Percentiles rank a stretch among this genome's conserved stretches.
phyloP scores from a whole-genome alignment of 2,329 filamentous ascomycete genomes.

The Pseudogymnoascus sp. region DNA sequence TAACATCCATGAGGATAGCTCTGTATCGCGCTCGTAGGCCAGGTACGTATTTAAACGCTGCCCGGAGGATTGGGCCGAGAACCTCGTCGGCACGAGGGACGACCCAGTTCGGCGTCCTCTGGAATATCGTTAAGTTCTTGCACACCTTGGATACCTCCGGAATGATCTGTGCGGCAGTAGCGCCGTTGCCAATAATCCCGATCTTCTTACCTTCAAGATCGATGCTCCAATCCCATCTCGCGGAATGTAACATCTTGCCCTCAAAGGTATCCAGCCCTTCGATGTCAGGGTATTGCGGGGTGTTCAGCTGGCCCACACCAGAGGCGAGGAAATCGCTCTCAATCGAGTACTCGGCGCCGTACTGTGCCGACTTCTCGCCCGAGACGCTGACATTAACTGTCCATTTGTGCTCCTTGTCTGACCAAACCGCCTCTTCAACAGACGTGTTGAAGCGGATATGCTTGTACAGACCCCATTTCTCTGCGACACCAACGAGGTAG shows the following conservation, averaged over 20 bases:
- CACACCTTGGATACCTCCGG: constrained; percentile 45
- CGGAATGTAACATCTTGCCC: constrained; percentile 42
- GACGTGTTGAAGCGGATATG: constrained; percentile 49
- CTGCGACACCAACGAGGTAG: constrained; percentile 44
- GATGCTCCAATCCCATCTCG: constrained; percentile 52
- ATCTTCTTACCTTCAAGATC: constrained; percentile 45
- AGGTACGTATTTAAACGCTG: constrained; percentile 35
- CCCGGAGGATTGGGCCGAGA: constrained; percentile 29
- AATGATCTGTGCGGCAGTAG: constrained; percentile 49
- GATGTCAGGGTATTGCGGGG: constrained; percentile 44
- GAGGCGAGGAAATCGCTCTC: constrained; percentile 47
- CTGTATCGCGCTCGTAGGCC: constrained; percentile 41
- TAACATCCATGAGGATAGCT: constrained; percentile 44
- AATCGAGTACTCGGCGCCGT: constrained; percentile 41
- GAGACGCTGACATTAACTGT: constrained; percentile 38
- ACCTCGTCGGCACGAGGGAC: constrained; percentile 42
- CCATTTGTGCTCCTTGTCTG: constrained; percentile 44
- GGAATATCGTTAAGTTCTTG: constrained; percentile 43
- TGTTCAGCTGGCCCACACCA: constrained; percentile 50
- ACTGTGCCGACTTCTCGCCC: constrained; percentile 47
- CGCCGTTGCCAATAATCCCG: constrained; percentile 51
- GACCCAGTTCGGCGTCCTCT: constrained; percentile 51
- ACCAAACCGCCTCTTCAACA: constrained; percentile 45
- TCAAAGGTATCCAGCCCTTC: constrained; percentile 36
- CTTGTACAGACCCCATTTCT: constrained; percentile 44